These are phyloP conservation scores for Cotoneaster glaucophyllus DNA, from an alignment of 306 rosid species.

Conservation along the genomic window DNA sequence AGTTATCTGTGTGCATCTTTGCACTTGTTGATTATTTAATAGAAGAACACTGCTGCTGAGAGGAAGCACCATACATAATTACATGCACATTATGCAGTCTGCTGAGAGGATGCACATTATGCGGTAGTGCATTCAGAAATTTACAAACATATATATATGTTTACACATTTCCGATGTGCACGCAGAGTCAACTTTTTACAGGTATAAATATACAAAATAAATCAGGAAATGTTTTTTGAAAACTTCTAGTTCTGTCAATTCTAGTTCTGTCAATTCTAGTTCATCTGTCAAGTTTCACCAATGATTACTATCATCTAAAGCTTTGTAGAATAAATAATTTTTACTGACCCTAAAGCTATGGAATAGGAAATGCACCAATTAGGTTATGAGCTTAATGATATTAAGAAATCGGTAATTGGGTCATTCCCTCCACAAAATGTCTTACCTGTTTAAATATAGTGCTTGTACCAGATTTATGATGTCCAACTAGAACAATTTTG, in stretches of 20 bases:
- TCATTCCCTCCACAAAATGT: neutral
- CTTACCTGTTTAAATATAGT: slow-evolving; percentile 76
- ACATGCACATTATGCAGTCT: neutral
- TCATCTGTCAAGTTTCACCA: neutral
- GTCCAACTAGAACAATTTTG: slow-evolving; percentile 61
- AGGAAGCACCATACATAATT: neutral
- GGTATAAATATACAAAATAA: neutral
- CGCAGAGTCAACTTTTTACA: neutral
- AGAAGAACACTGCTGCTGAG: neutral
- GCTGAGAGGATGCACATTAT: neutral
- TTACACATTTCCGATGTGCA: neutral
- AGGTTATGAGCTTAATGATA: neutral
- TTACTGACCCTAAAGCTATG: neutral
- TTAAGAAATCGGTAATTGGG: neutral
- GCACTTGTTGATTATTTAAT: neutral
- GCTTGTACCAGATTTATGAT: slow-evolving; percentile 64
- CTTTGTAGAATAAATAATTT: neutral
- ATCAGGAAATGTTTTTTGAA: neutral
- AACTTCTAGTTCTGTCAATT: neutral
- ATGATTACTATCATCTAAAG: neutral
- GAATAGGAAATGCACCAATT: neutral
- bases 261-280: neutral
- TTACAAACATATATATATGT: neutral
- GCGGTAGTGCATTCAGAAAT: neutral
- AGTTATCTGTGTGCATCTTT: neutral